Conservation (phyloP, 2,329 filamentous ascomycete species). For the Coccinonectria pachysandricola region DNA sequence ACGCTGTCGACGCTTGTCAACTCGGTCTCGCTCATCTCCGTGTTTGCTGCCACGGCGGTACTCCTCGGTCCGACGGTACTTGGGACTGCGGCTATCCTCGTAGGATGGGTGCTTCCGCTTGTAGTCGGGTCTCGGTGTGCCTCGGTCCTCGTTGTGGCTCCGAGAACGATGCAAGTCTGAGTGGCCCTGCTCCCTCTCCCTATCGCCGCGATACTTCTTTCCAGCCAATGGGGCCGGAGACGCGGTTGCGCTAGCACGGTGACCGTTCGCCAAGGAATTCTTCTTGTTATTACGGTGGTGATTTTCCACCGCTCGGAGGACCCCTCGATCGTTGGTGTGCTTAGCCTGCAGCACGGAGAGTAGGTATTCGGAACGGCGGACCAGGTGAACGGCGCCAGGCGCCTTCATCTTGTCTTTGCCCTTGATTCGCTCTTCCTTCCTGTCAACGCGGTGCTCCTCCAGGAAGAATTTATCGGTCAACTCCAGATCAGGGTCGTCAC, state of each 20-base stretch:
- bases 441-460: slow-evolving; percentile 95
- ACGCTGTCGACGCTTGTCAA: slow-evolving; percentile 14
- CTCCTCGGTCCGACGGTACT: slow-evolving; percentile 32
- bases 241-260: slow-evolving; percentile 55
- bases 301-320: slow-evolving; percentile 76
- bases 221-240: slow-evolving; percentile 52
- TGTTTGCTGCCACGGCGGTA: slow-evolving; percentile 27
- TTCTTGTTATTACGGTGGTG: slow-evolving; percentile 95
- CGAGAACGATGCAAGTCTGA: slow-evolving; percentile 41
- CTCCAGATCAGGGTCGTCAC: slow-evolving; percentile 79
- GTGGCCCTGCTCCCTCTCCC: slow-evolving; percentile 35
- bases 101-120: slow-evolving; percentile 52
- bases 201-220: slow-evolving; percentile 37
- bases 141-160: slow-evolving; percentile 40
- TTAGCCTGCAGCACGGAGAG: slow-evolving; percentile 86
- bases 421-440: slow-evolving; percentile 84
- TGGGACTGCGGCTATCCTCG: slow-evolving; percentile 33
- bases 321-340: slow-evolving; percentile 65
- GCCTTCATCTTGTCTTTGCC: slow-evolving; percentile 73
- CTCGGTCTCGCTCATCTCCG: slow-evolving; percentile 27
- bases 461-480: slow-evolving; percentile 89
- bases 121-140: slow-evolving; percentile 40
- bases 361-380: slow-evolving; percentile 88
- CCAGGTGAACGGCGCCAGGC: slow-evolving; percentile 92
- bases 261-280: slow-evolving; percentile 42